Evolutionary conservation across 78 protist genomes (phyloP), one percentile per base, ranked within the genome.

Genomic region (Monocercomonoides exilis): DNA sequence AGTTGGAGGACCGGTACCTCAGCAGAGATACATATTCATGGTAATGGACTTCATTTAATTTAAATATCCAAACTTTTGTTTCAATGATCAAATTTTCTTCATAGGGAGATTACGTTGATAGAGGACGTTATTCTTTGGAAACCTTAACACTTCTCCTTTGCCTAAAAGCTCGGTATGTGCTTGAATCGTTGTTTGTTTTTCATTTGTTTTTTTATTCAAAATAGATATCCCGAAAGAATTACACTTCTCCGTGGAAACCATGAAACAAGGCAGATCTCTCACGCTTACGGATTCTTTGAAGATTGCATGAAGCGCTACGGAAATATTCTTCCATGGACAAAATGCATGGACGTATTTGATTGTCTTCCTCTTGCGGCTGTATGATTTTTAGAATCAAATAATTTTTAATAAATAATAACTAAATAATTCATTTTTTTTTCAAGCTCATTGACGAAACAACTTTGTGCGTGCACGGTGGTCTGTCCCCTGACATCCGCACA

Each of bases 101-200:
- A 46, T 85, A 95, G 98, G 99, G 99, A 5, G 99, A 98, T 90
- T 98, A 93, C 63, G 99, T 98, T 0, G 99, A 98, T 80, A 93
- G 99, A 36, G 99, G 99, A 6, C 93, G 95, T 89, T 91, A 97
- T 92, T 87, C 93, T n/a, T 94, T 97, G 2, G 99, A 97, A 90
- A 95, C 98, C 36, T 95, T 96, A 43, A 93, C 98, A 21, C 90
- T 93, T 6, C 95, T 97, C 36, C 89, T 95, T 4, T 89, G 92
- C 21, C 89, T 95, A 21, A 96, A 96, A 77, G 98, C 96, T n/a
- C 44, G 95, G 91, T 90, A 11, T 21, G 70, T 54, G 70, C 70
- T 54, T 54, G 70, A 54, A 21, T 54, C 21, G 38, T 54, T n/a
- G n/a, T n/a, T n/a, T n/a, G n/a, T n/a, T n/a, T n/a, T n/a, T n/a